Conservation (phyloP, 2,329 filamentous ascomycete species). For the Calycina marina region DNA sequence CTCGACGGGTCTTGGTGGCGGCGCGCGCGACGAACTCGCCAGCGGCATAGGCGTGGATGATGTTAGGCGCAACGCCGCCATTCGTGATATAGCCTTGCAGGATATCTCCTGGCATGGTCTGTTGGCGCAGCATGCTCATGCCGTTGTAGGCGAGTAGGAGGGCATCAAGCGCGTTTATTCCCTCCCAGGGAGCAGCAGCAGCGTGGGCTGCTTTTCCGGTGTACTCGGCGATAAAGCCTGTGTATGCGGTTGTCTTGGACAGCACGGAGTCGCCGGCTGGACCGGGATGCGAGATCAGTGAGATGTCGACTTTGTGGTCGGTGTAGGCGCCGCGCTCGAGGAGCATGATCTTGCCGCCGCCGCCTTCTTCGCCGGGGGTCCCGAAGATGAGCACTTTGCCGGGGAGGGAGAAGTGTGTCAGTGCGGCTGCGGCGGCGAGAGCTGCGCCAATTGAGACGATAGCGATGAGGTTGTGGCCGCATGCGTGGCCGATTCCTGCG, state of each 20-base stretch:
- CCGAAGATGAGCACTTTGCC: slow-evolving; percentile 22
- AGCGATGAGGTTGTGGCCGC: slow-evolving; percentile 30
- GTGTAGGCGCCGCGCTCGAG: slow-evolving; percentile 30
- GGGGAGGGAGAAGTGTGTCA: slow-evolving; percentile 11
- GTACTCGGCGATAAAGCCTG: slow-evolving; percentile 23
- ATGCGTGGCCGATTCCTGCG: slow-evolving; percentile 27
- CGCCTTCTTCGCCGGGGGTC: slow-evolving; percentile 19
- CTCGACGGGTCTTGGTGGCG: slow-evolving; percentile 27
- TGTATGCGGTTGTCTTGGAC: slow-evolving; percentile 36
- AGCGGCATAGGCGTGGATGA: slow-evolving; percentile 21
- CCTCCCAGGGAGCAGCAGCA: neutral
- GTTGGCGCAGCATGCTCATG: slow-evolving; percentile 21
- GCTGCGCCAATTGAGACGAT: slow-evolving; percentile 24
- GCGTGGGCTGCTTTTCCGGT: neutral
- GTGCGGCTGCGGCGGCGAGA: slow-evolving; percentile 20
- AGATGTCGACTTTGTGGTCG: slow-evolving; percentile 21
- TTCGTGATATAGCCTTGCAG: slow-evolving; percentile 28
- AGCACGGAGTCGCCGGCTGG: slow-evolving; percentile 23
- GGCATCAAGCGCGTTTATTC: slow-evolving; percentile 1
- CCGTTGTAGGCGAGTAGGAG: slow-evolving; percentile 18
- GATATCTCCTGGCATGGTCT: slow-evolving; percentile 14
- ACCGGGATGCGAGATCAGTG: slow-evolving; percentile 27
- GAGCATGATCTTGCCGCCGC: slow-evolving; percentile 26
- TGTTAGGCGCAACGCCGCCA: slow-evolving; percentile 26
- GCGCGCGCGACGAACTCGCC: slow-evolving; percentile 30